Evolutionary conservation across 148 eudicot species (phyloP), one percentile per base, ranked within the genome.

Genomic region (Rhododendron ovatum): DNA sequence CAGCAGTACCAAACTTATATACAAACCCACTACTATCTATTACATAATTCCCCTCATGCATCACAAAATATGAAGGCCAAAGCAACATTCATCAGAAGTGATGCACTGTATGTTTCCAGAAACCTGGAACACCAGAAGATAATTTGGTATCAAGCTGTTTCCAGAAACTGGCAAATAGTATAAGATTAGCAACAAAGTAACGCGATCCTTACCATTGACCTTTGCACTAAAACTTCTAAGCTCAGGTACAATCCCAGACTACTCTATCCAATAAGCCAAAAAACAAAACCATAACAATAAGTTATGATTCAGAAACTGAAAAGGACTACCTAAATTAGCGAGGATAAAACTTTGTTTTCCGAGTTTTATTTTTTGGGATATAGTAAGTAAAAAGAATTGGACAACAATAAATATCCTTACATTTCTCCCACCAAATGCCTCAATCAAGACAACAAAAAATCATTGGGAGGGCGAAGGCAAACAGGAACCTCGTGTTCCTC

Each of bases 401-500:
- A 88, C 45, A 79, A 69, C 75, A 20, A 61, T 61, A 85, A 81
- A 82, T 83, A 83, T 48, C 69, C 91, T 91, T 89, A 87, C 90
- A 71, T 88, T 88, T 87, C 84, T 77, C 24, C 80, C 85, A 83
- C 84, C 83, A 82, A 47, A 53, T 85, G 86, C 87, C 88, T 53
- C 28, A 69, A 43, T 93, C 90, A 91, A 85, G 94, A 91, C 82
- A 92, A 88, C 81, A 88, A 85, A 80, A 92, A 91, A 88, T 93
- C 98, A 83, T 89, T 91, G 84, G 92, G 94, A 63, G 95, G 91
- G 12, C 95, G 96, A 81, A 93, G 95, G 86, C 91, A 89, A 71
- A 95, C 93, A 7, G 88, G 91, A 69, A 95, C 98, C 87, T 95
- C 98, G 26, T 95, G 98, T 84, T 95, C 98, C 89, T 95, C 95